These are phyloP conservation scores for Geoglossum glabrum DNA, from an alignment of 495 filamentous ascomycete genomes.

Conservation along the genomic window DNA sequence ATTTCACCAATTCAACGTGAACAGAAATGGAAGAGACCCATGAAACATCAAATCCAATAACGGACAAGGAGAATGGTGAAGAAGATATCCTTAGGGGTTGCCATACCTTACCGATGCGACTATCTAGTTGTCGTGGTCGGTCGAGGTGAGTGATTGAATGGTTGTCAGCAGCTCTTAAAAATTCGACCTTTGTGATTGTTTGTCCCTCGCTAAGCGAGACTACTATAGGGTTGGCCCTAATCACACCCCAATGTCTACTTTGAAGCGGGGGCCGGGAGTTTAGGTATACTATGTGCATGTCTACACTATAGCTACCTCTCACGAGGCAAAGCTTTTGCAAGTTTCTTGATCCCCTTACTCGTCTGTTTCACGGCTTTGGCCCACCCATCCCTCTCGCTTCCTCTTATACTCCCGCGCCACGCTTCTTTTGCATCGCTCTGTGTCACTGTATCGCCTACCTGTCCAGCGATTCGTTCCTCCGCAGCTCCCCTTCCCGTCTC, in stretches of 20 bases:
- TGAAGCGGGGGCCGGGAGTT: too few relatives aligned
- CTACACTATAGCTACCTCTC: not conserved
- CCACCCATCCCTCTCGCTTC: conserved; percentile 8
- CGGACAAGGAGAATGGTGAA: not conserved
- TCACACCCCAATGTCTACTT: too few relatives aligned
- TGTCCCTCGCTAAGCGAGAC: not conserved
- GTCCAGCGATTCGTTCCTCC: conserved; percentile 2
- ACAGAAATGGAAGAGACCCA: not conserved
- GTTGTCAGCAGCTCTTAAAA: not conserved
- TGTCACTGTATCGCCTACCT: not conserved
- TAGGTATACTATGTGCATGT: not conserved
- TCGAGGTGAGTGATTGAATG: not conserved
- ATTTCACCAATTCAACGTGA: not conserved
- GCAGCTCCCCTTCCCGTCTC: conserved; percentile 6
- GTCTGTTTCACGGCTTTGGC: conserved; percentile 14
- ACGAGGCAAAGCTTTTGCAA: conserved; percentile 13
- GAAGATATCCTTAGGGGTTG: not conserved
- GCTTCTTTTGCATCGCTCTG: not conserved
- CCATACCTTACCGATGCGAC: not conserved
- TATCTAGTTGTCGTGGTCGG: not conserved
- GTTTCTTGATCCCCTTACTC: conserved; percentile 18
- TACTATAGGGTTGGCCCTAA: not conserved
- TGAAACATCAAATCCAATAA: not conserved
- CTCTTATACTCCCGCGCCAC: not conserved
- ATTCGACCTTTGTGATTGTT: not conserved